Percentiles rank a stretch among this genome's conserved stretches.
Evolutionary conservation across 164 flowering plant genomes (phyloP).

Genomic region (Piper betle): DNA sequence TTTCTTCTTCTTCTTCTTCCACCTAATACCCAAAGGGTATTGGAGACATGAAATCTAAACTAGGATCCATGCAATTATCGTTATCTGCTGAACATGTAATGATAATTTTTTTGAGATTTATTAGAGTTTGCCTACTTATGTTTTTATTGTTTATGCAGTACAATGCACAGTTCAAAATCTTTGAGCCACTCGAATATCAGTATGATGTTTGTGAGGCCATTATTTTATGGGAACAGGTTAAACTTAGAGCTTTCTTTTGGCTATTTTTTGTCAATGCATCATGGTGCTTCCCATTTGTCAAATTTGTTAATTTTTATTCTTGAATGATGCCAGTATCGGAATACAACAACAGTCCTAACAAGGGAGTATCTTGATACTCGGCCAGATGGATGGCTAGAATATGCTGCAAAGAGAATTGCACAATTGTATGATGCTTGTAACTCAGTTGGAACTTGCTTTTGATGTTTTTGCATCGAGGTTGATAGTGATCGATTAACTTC

Average conservation of each 20-base stretch:
- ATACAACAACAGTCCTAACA: conserved; percentile 85
- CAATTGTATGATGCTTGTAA: conserved; percentile 54
- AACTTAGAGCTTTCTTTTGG: neutral
- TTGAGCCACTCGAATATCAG: conserved; percentile 74
- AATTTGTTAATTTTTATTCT: conserved; percentile 13
- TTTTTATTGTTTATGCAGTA: conserved; percentile 29
- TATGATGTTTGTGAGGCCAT: conserved; percentile 90
- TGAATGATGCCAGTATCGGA: conserved; percentile 58
- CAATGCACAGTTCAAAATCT: conserved; percentile 71
- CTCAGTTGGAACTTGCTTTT: neutral
- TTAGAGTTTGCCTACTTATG: neutral
- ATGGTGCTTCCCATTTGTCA: conserved; percentile 1
- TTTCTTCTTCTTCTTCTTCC: too few species aligned
- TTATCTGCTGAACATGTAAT: too few species aligned
- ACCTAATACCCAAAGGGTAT: too few species aligned
- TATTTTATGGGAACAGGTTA: conserved; percentile 93
- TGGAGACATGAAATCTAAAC: too few species aligned
- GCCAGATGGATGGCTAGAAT: conserved; percentile 94
- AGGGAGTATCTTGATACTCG: conserved; percentile 85
- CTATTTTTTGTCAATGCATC: neutral
- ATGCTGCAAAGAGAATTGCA: conserved; percentile 95
- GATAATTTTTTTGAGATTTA: neutral
- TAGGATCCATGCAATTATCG: too few species aligned
- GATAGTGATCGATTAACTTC: neutral
- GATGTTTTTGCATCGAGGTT: neutral